These are phyloP conservation scores for Byssothecium circinans DNA, from an alignment of 2,329 filamentous ascomycete genomes.

Conservation along the genomic window DNA sequence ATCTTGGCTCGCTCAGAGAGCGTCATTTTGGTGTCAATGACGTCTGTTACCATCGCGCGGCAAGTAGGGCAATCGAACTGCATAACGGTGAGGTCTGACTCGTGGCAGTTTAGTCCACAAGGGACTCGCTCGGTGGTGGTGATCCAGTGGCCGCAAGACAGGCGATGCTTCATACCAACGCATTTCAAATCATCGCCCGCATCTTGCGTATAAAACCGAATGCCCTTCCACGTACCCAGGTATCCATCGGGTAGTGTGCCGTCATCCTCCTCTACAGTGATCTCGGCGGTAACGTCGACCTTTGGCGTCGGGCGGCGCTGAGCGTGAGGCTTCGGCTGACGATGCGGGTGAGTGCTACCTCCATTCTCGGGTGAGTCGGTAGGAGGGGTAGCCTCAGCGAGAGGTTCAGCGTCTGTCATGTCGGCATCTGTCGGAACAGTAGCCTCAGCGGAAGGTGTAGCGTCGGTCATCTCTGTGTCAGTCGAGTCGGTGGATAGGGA, in stretches of 20 bases:
- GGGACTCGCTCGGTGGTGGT: background rate
- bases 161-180: slow-evolving; percentile 6
- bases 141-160: slow-evolving; percentile 19
- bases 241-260: slow-evolving; percentile 15
- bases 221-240: slow-evolving; percentile 11
- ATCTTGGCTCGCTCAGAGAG: background rate
- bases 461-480: background rate
- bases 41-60: background rate
- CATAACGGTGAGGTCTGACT: background rate
- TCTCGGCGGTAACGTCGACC: slow-evolving; percentile 3
- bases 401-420: no score
- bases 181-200: slow-evolving; percentile 2
- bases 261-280: slow-evolving; percentile 12
- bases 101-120: slow-evolving; percentile 17
- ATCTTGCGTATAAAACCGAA: slow-evolving; percentile 5
- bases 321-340: slow-evolving; percentile 1
- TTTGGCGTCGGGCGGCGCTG: background rate
- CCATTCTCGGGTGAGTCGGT: no score
- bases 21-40: slow-evolving; percentile 6
- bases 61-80: slow-evolving; percentile 16
- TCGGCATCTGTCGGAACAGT: background rate
- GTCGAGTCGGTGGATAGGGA: background rate
- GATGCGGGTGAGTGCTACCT: background rate
- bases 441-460: background rate
- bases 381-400: no score